A percentile compares a stretch with the other conserved stretches of the same genome.
Evolutionary conservation across 23 red algal species (phyloP).

Genomic region (Cyanidioschyzon merolae): DNA sequence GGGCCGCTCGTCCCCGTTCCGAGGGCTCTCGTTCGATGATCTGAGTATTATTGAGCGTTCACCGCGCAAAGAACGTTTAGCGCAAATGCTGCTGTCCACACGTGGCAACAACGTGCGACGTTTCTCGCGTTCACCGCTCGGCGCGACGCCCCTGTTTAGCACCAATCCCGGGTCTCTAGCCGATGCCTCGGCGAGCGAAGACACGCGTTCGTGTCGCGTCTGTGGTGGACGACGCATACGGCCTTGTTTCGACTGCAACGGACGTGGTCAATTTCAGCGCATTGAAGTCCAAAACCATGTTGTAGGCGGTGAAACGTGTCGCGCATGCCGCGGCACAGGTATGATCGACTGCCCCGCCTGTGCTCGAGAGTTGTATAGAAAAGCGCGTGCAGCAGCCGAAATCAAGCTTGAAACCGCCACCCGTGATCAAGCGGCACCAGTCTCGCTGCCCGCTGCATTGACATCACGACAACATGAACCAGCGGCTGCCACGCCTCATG

Average conservation of each 20-base stretch:
- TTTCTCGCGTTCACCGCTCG: neutral
- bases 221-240: neutral
- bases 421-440: neutral
- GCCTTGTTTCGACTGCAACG: slow-evolving; percentile 16
- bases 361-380: neutral
- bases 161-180: neutral
- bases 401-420: neutral
- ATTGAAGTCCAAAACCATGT: slow-evolving; percentile 10
- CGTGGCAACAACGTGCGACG: neutral
- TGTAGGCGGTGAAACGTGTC: neutral
- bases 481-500: too few species aligned
- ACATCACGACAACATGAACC: too few species aligned
- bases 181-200: neutral
- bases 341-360: slow-evolving; percentile 17
- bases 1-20: neutral
- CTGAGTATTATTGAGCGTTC: neutral
- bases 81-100: slow-evolving; percentile 1
- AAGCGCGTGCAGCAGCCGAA: slow-evolving; percentile 3
- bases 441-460: too few species aligned
- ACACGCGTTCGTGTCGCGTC: neutral
- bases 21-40: slow-evolving; percentile 4
- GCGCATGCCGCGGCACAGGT: slow-evolving; percentile 1
- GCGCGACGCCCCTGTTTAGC: neutral
- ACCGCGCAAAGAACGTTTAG: neutral
- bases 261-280: neutral